Evolutionary conservation across 371 early-diverging fungal species (phyloP), one percentile per base, ranked within the genome.

Genomic region (Neoconidiobolus thromboides): DNA sequence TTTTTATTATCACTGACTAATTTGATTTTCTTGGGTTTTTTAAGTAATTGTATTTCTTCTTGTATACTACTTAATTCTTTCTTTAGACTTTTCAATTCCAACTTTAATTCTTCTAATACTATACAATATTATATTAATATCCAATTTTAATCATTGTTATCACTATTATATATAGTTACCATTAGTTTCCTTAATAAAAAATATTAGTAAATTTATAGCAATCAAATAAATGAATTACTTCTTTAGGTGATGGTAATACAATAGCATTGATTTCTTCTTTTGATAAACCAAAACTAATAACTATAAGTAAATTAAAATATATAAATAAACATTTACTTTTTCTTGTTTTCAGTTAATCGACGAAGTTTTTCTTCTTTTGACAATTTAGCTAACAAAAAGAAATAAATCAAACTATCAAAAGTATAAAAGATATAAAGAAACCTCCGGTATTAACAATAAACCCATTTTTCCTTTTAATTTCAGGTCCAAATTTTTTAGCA

Each of bases 371-470:
- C 85, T 43, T 89, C 89, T 43, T 85, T 69, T 26, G 86, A 75
- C 43, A 87, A 63, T 62, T 84, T 87, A 38, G 66, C 80, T 77
- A 58, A 5, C 12, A 37, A 6, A 12, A 37, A 40, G 5, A 54
- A 26, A 26, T 26, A 26, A 26, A 26, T 26, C 26, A 26, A 26
- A 26, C 26, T 26, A 26, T 3, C 15, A 37, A 40, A 38, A 10
- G 3, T 48, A 2, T 55, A 2, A 37, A 54, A 52, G 2, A 2
- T 36, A n/a, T 58, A 26, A 51, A 46, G 53, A 26, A 47, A 70
- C 85, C 79, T 48, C 89, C 90, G 0, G 84, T 85, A 62, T 90
- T 89, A 43, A 87, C 86, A 68, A 90, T 93, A 67, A 87, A 87
- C 60, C 87, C 86, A 64, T 90, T 90, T 69, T 93, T 93, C 55